These are phyloP conservation scores for Yamadazyma aaseri DNA, from an alignment of 1,139 yeast species.

Conservation along the genomic window DNA sequence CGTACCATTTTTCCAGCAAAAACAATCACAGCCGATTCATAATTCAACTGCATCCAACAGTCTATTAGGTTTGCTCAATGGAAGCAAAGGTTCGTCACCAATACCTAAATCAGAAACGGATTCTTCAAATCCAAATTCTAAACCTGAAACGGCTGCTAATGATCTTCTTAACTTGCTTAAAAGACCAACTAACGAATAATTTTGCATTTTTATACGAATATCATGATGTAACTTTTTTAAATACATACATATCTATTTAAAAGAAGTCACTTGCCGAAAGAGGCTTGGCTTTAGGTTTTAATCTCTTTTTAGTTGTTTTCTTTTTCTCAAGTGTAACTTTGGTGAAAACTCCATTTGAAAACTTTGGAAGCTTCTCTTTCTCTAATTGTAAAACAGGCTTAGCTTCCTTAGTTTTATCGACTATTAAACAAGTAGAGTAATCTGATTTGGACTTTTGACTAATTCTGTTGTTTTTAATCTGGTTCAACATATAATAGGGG, in stretches of 20 bases:
- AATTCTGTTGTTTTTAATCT: slow-evolving; percentile 8
- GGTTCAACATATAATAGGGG: slow-evolving; percentile 7
- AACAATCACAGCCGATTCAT: background rate
- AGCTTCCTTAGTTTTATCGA: slow-evolving; percentile 8
- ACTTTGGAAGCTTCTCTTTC: background rate
- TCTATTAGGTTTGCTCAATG: slow-evolving; percentile 9
- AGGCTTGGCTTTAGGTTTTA: slow-evolving; percentile 7
- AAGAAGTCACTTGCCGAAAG: slow-evolving; percentile 5
- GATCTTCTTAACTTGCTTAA: slow-evolving; percentile 15
- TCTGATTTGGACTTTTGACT: slow-evolving; percentile 4
- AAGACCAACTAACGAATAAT: slow-evolving; percentile 6
- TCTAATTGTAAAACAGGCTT: slow-evolving; percentile 5
- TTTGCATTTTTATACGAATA: slow-evolving; percentile 3
- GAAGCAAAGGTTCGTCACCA: slow-evolving; percentile 2
- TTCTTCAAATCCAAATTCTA: slow-evolving; percentile 5
- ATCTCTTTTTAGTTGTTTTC: slow-evolving; percentile 5
- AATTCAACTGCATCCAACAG: slow-evolving; percentile 7
- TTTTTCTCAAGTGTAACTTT: slow-evolving; percentile 6
- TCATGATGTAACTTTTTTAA: background rate
- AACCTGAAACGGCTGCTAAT: too few relatives aligned
- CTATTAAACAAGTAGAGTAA: slow-evolving; percentile 8
- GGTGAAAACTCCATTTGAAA: slow-evolving; percentile 6
- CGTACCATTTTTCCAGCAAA: too few relatives aligned
- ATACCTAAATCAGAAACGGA: slow-evolving; percentile 3
- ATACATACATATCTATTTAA: slow-evolving; percentile 1